Evolutionary conservation across 345 rosid genomes (phyloP).

Genomic region (Populus alba): DNA sequence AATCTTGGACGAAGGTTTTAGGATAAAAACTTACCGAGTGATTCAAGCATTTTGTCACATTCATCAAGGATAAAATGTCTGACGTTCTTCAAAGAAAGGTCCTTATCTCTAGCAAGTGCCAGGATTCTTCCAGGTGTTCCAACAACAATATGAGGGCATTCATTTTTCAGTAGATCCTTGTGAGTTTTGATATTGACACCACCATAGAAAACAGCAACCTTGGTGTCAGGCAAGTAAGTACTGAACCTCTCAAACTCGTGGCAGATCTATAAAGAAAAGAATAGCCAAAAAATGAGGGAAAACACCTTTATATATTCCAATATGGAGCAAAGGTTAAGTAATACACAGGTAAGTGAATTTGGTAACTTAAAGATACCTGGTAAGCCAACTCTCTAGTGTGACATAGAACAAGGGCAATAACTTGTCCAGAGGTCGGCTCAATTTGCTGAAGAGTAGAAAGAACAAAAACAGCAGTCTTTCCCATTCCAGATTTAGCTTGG

Average conservation of each 20-base stretch:
- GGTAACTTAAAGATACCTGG: conserved; percentile 47
- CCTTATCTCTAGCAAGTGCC: conserved; percentile 85
- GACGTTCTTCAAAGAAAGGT: conserved; percentile 94
- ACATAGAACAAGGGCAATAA: conserved; percentile 83
- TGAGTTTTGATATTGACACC: conserved; percentile 91
- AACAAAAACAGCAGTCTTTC: conserved; percentile 96
- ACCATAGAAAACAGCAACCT: conserved; percentile 94
- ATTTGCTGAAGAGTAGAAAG: conserved; percentile 88
- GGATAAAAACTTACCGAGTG: conserved; percentile 62
- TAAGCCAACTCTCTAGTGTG: conserved; percentile 97
- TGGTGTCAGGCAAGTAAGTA: conserved; percentile 80
- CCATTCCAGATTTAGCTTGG: conserved; percentile 99
- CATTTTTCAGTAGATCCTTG: conserved; percentile 90
- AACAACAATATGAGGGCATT: conserved; percentile 97
- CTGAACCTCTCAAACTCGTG: conserved; percentile 98
- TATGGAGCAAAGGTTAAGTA: neutral
- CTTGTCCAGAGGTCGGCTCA: conserved; percentile 89
- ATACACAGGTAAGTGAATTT: neutral
- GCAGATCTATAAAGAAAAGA: conserved; percentile 54
- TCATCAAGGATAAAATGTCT: conserved; percentile 99
- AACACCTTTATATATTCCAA: neutral
- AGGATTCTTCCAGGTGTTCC: conserved; percentile 97
- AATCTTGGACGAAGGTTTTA: neutral
- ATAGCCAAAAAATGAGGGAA: neutral
- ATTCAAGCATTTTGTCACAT: conserved; percentile 99